A percentile compares a stretch with the other conserved stretches of the same genome.
phyloP scores from a whole-genome alignment of 2,329 filamentous ascomycete species.

The Fusarium succisae region DNA sequence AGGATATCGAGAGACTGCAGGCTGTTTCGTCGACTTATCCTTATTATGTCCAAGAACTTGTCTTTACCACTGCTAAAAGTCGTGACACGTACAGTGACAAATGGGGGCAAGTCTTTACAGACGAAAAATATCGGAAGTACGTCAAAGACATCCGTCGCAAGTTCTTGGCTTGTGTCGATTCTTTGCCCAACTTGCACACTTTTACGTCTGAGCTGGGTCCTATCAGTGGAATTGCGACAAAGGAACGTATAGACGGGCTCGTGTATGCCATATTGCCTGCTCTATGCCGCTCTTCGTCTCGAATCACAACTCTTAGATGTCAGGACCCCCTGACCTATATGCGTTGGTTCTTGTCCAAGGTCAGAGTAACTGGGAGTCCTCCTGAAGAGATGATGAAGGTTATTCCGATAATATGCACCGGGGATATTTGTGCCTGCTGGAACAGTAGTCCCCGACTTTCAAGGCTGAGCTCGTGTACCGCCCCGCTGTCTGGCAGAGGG shows the following conservation, averaged over 20 bases:
- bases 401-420: neutral
- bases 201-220: neutral
- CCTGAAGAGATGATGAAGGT: neutral
- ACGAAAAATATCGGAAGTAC: neutral
- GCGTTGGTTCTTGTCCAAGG: neutral
- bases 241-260: neutral
- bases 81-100: neutral
- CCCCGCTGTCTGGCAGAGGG: neutral
- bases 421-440: neutral
- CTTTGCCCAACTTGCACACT: neutral
- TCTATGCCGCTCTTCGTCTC: neutral
- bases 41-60: neutral
- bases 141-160: neutral
- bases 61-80: neutral
- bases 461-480: neutral
- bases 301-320: neutral
- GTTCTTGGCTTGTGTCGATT: neutral
- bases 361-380: neutral
- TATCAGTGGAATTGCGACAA: neutral
- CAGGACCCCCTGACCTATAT: neutral
- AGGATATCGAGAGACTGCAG: neutral
- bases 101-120: neutral
- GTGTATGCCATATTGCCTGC: neutral
- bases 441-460: neutral
- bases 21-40: neutral